These are phyloP conservation scores for Astrothelium subdiscretum DNA, from an alignment of 495 filamentous ascomycete genomes.

Conservation along the genomic window DNA sequence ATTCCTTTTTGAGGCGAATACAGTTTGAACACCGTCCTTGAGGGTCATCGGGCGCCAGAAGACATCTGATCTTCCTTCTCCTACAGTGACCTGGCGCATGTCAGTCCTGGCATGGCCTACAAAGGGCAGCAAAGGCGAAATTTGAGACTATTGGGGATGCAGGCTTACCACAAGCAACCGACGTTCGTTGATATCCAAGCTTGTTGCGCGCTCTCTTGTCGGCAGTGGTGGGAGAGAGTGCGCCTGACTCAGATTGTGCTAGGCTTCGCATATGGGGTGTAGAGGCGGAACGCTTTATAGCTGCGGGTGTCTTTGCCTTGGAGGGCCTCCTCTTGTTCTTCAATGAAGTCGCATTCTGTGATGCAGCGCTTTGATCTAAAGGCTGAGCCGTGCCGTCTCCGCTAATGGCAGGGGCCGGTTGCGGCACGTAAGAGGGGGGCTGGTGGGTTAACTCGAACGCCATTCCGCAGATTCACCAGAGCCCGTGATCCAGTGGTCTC, in stretches of 20 bases:
- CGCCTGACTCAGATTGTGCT: background rate
- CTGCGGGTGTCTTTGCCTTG: background rate
- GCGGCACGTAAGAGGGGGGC: background rate
- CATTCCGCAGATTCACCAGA: background rate
- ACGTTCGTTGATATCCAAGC: conserved; percentile 92
- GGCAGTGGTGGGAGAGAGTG: background rate
- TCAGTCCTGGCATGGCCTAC: background rate
- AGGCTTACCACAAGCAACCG: conserved; percentile 90
- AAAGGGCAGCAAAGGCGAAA: conserved; percentile 8
- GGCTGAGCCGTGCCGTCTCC: conserved; percentile 1
- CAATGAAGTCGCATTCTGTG: background rate
- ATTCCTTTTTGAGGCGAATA: conserved; percentile 92
- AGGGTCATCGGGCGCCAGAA: conserved; percentile 63
- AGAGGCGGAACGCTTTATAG: conserved; percentile 1
- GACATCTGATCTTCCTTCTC: conserved; percentile 87
- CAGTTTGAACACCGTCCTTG: conserved; percentile 89
- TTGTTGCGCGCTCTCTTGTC: conserved; percentile 55
- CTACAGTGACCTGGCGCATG: conserved; percentile 72
- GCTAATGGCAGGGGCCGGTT: background rate
- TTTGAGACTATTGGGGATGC: conserved; percentile 4
- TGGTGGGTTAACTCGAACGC: conserved; percentile 1
- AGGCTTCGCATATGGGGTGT: background rate
- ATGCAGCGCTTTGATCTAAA: background rate
- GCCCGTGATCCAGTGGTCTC: background rate
- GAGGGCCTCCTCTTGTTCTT: background rate